These are phyloP conservation scores for Fusarium sulawesiense DNA, from an alignment of 2,329 filamentous ascomycete genomes.

Conservation along the genomic window DNA sequence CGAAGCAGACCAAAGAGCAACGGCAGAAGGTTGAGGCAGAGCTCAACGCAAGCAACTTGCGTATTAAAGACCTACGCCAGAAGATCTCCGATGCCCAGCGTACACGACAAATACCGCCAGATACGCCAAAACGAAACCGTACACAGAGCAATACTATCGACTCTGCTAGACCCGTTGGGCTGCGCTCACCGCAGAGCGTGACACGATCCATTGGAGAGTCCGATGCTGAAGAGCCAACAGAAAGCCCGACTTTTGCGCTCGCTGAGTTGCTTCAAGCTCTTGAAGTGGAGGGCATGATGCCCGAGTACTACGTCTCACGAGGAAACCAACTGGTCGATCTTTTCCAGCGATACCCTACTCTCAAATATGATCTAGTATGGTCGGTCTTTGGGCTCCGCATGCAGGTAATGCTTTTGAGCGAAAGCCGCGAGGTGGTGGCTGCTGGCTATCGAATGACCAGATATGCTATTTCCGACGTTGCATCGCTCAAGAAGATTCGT, in stretches of 20 bases:
- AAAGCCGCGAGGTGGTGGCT: constrained; percentile 94
- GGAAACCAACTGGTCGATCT: constrained; percentile 94
- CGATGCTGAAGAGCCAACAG: constrained; percentile 74
- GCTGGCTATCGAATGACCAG: constrained; percentile 93
- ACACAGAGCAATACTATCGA: constrained; percentile 60
- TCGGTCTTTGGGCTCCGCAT: constrained; percentile 92
- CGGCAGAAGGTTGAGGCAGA: constrained; percentile 84
- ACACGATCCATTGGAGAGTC: constrained; percentile 68
- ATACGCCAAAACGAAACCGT: constrained; percentile 65
- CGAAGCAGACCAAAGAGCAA: constrained; percentile 93
- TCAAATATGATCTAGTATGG: constrained; percentile 98
- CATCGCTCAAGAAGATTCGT: constrained; percentile 89
- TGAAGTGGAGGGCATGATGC: constrained; percentile 85
- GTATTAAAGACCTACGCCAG: constrained; percentile 70
- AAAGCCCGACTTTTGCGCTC: constrained; percentile 92
- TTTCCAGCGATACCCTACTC: constrained; percentile 90
- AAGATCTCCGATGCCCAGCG: constrained; percentile 70
- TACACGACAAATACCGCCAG: constrained; percentile 58
- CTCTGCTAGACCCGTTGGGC: constrained; percentile 57
- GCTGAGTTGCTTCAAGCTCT: constrained; percentile 91
- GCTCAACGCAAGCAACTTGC: constrained; percentile 85
- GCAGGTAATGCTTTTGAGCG: constrained; percentile 95
- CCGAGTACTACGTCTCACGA: constrained; percentile 94
- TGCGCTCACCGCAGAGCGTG: constrained; percentile 69
- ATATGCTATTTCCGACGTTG: constrained; percentile 92